Percentiles rank a stretch among this genome's conserved stretches.
These are phyloP conservation scores for Elongisporangium anandrum DNA, from an alignment of 352 stramenopile genomes.

Conservation along the genomic window DNA sequence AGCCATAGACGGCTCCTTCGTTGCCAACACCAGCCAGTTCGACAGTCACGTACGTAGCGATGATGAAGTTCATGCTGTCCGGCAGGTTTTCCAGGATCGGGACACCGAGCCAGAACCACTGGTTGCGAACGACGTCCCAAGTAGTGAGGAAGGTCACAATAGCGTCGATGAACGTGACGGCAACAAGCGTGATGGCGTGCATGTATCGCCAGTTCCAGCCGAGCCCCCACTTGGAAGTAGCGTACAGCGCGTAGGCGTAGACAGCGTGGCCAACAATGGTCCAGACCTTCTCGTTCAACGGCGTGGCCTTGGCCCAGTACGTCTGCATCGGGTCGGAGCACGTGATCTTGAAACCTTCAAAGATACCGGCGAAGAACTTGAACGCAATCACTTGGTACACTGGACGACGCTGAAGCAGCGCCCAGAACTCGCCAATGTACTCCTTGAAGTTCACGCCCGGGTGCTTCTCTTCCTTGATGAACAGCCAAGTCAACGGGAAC, in stretches of 20 bases:
- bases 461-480: constrained; percentile 12
- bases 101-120: constrained; percentile 20
- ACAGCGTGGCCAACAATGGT: constrained; percentile 2
- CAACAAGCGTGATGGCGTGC: neutral
- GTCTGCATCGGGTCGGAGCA: too few relatives aligned
- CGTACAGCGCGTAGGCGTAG: constrained; percentile 4
- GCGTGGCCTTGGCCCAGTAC: constrained; percentile 27
- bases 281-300: constrained; percentile 24
- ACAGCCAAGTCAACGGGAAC: constrained; percentile 12
- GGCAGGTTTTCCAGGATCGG: constrained; percentile 8
- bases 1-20: too few relatives aligned
- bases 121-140: constrained; percentile 16
- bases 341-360: too few relatives aligned
- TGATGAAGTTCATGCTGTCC: constrained; percentile 8
- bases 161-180: constrained; percentile 5
- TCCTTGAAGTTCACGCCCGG: too few relatives aligned
- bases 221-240: constrained; percentile 5
- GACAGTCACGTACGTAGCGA: too few relatives aligned
- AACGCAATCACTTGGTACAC: too few relatives aligned
- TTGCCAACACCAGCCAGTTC: too few relatives aligned
- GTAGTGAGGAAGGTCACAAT: constrained; percentile 4
- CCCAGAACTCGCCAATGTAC: too few relatives aligned
- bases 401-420: too few relatives aligned
- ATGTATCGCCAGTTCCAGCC: constrained; percentile 8
- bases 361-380: too few relatives aligned